phyloP scores from a whole-genome alignment of 2,329 filamentous ascomycete species.

The Hymenotorrendiella dingleyae region DNA sequence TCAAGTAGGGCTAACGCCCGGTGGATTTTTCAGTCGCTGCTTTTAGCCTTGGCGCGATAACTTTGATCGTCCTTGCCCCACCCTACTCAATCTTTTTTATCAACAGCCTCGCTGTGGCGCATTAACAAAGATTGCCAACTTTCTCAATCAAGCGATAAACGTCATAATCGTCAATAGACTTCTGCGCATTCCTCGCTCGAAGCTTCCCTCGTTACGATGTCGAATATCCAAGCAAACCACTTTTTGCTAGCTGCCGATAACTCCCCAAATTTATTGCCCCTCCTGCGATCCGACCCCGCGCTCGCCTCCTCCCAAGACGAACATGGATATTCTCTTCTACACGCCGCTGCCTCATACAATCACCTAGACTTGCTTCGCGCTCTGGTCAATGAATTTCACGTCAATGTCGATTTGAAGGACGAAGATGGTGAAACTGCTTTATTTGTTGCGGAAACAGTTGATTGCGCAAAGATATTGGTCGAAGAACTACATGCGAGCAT shows the following conservation, averaged over 20 bases:
- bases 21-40: too few relatives aligned
- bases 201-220: constrained; percentile 7
- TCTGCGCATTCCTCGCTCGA: too few relatives aligned
- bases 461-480: constrained; percentile 71
- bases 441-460: constrained; percentile 80
- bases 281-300: constrained; percentile 68
- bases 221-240: constrained; percentile 43
- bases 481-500: constrained; percentile 74
- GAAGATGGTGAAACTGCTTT: constrained; percentile 93
- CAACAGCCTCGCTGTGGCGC: too few relatives aligned
- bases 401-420: constrained; percentile 75
- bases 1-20: too few relatives aligned
- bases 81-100: too few relatives aligned
- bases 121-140: too few relatives aligned
- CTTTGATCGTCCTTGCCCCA: too few relatives aligned
- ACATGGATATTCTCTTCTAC: constrained; percentile 89
- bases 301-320: constrained; percentile 77
- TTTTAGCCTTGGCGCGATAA: too few relatives aligned
- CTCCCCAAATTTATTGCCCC: constrained; percentile 63
- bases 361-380: constrained; percentile 73
- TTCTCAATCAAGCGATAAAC: too few relatives aligned
- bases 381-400: constrained; percentile 69
- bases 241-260: constrained; percentile 80
- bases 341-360: constrained; percentile 89
- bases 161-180: too few relatives aligned